These are phyloP conservation scores for Trichoderma reesei DNA, from an alignment of 495 filamentous ascomycete species.

Conservation along the genomic window DNA sequence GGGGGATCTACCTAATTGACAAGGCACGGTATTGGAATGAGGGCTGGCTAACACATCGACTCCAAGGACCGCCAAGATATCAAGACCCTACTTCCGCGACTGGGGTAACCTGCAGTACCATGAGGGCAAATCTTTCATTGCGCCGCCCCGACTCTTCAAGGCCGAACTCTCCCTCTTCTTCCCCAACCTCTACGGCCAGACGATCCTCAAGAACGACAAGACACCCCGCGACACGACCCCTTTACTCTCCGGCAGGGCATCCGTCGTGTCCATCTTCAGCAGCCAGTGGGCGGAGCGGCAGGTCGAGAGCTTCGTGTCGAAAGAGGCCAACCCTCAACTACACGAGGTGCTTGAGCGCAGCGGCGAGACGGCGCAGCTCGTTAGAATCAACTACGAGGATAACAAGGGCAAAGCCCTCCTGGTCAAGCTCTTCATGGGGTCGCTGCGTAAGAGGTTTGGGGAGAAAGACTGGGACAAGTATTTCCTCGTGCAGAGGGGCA, in stretches of 20 bases:
- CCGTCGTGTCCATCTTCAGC: slow-evolving; percentile 71
- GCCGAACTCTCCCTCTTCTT: slow-evolving; percentile 74
- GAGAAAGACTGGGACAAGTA: slow-evolving; percentile 59
- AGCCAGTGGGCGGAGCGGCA: slow-evolving; percentile 79
- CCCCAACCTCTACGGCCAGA: slow-evolving; percentile 78
- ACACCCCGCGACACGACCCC: slow-evolving; percentile 55
- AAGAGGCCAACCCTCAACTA: slow-evolving; percentile 55
- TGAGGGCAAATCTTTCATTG: slow-evolving; percentile 80
- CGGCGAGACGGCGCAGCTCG: slow-evolving; percentile 49
- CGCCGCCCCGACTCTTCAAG: slow-evolving; percentile 67
- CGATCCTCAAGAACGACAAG: slow-evolving; percentile 44
- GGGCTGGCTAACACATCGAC: slow-evolving; percentile 10
- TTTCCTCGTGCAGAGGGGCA: slow-evolving; percentile 71
- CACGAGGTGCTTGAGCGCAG: slow-evolving; percentile 38
- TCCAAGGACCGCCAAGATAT: slow-evolving; percentile 42
- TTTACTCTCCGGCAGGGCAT: slow-evolving; percentile 57
- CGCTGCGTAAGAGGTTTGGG: slow-evolving; percentile 46
- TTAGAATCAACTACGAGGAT: slow-evolving; percentile 82
- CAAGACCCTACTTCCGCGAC: slow-evolving; percentile 87
- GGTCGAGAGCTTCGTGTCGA: slow-evolving; percentile 56
- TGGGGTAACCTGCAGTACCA: slow-evolving; percentile 72
- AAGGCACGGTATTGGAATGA: background rate
- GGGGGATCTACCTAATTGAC: slow-evolving; percentile 11
- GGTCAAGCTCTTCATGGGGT: slow-evolving; percentile 56
- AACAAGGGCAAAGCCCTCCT: slow-evolving; percentile 66